A percentile compares a stretch with the other conserved stretches of the same genome.
Evolutionary conservation across 768 basidiomycete genomes (phyloP).

Genomic region (Thelephora ganbajun): DNA sequence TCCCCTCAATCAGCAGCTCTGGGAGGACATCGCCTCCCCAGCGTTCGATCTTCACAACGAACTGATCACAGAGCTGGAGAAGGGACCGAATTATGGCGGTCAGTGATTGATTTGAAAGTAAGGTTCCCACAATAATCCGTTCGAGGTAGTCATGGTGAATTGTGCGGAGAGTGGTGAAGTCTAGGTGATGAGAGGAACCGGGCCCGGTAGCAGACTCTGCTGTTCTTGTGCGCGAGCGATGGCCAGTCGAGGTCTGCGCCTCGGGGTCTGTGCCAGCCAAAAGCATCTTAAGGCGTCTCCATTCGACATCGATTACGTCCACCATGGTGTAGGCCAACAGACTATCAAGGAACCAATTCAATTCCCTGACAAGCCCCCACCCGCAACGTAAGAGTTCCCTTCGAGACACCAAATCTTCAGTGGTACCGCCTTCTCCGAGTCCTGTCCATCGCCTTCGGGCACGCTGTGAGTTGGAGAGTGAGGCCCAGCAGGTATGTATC

Average conservation of each 20-base stretch:
- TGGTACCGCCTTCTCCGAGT: conserved; percentile 72
- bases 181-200: conserved; percentile 33
- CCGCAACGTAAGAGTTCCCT: conserved; percentile 57
- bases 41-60: conserved; percentile 78
- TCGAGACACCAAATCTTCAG: conserved; percentile 51
- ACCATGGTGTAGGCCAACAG: conserved; percentile 78
- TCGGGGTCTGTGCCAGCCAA: conserved; percentile 19
- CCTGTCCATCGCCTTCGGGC: conserved; percentile 79
- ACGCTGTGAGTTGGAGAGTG: conserved; percentile 75
- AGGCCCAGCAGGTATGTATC: conserved; percentile 72
- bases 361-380: conserved; percentile 79
- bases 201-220: conserved; percentile 1
- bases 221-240: background rate
- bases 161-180: conserved; percentile 75
- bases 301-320: conserved; percentile 82
- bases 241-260: conserved; percentile 12
- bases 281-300: conserved; percentile 50
- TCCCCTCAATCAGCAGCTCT: conserved; percentile 71
- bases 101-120: conserved; percentile 54
- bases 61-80: conserved; percentile 72
- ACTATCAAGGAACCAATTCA: conserved; percentile 87
- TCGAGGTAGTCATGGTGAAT: conserved; percentile 77
- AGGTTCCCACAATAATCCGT: conserved; percentile 62
- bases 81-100: conserved; percentile 55
- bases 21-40: conserved; percentile 91